Evolutionary conservation across 257 asterid species (phyloP).

Genomic region (Nicotiana tomentosiformis): DNA sequence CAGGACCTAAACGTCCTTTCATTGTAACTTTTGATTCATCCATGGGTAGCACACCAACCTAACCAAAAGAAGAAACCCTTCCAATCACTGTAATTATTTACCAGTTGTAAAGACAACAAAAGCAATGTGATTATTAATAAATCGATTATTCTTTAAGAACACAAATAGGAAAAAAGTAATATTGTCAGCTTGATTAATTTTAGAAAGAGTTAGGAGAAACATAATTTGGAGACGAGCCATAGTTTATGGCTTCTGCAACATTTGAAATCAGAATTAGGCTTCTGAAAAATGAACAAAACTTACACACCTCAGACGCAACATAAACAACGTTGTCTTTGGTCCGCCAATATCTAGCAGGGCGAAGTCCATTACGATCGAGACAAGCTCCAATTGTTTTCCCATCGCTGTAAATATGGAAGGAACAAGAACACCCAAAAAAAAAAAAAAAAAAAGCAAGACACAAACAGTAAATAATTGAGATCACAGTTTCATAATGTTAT

Average conservation of each 20-base stretch:
- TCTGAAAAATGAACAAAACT: conserved; percentile 1
- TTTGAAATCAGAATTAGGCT: not conserved
- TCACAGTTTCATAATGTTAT: not conserved
- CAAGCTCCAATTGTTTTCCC: conserved; percentile 99
- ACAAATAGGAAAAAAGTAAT: not conserved
- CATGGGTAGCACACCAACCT: conserved; percentile 95
- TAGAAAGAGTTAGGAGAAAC: not conserved
- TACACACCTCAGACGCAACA: conserved; percentile 96
- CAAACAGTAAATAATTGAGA: not conserved
- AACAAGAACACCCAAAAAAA: not conserved
- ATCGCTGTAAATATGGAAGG: conserved; percentile 47
- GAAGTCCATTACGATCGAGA: conserved; percentile 98
- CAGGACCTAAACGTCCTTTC: conserved; percentile 99
- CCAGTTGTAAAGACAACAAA: not conserved
- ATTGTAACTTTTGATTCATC: conserved; percentile 86
- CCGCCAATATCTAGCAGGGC: conserved; percentile 99
- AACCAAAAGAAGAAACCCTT: conserved; percentile 16
- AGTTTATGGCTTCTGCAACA: not conserved
- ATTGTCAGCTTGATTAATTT: not conserved
- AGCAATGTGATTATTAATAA: not conserved
- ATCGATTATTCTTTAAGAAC: not conserved
- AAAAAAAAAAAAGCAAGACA: not conserved
- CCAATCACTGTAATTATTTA: not conserved
- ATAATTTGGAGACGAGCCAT: not conserved
- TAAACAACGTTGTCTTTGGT: conserved; percentile 89